These are phyloP conservation scores for Trichophyton simii DNA, from an alignment of 2,329 filamentous ascomycete species.

Conservation along the genomic window DNA sequence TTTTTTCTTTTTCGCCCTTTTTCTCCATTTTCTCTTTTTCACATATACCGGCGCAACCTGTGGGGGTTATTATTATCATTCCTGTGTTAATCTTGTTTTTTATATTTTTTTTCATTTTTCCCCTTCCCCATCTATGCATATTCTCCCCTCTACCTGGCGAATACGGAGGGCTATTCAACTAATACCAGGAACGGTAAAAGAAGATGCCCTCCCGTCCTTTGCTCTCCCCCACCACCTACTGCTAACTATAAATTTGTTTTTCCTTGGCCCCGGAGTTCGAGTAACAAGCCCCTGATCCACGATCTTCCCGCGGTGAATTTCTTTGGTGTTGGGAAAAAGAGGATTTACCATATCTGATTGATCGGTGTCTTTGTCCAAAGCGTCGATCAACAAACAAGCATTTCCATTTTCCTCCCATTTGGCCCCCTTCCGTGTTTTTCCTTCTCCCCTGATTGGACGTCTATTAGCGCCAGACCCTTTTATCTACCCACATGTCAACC, in stretches of 20 bases:
- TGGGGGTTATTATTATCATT: background rate
- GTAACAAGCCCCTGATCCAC: background rate
- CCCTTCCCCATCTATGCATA: background rate
- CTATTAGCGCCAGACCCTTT: background rate
- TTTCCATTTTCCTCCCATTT: background rate
- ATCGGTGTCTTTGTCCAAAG: background rate
- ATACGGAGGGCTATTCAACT: background rate
- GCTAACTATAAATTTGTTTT: background rate
- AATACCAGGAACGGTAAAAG: background rate
- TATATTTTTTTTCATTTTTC: background rate
- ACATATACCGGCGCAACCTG: background rate
- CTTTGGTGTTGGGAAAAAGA: background rate
- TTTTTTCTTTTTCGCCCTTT: background rate
- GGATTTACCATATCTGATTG: background rate
- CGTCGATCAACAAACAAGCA: constrained; percentile 1
- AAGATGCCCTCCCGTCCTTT: background rate
- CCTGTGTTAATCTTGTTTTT: background rate
- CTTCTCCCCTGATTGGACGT: background rate
- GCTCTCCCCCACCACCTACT: background rate
- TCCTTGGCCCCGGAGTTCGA: background rate
- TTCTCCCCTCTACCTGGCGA: background rate
- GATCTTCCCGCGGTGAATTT: background rate
- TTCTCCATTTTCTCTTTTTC: background rate
- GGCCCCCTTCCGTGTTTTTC: constrained; percentile 1
- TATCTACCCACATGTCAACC: background rate